Evolutionary conservation across 257 asterid genomes (phyloP).

Genomic region (Rauvolfia tetraphylla): DNA sequence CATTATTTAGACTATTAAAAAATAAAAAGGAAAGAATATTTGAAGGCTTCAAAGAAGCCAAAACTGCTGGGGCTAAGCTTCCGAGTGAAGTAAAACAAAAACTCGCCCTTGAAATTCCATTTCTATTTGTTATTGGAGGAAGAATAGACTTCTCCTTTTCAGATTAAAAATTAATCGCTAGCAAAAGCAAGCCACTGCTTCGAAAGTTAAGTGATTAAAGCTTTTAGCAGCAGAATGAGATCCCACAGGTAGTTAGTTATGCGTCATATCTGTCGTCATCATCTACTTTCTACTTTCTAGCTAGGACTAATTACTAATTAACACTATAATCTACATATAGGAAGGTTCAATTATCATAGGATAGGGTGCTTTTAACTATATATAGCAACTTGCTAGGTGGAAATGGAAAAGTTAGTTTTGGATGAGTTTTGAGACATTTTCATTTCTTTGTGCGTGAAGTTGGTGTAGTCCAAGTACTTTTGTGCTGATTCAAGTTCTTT

Average conservation of each 20-base stretch:
- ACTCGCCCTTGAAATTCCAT: background rate
- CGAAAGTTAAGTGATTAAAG: constrained; percentile 5
- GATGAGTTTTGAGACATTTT: background rate
- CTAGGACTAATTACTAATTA: background rate
- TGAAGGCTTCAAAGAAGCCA: background rate
- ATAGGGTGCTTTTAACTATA: background rate
- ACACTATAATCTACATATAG: background rate
- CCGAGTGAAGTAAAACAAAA: background rate
- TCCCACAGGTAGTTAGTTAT: background rate
- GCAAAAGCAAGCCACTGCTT: background rate
- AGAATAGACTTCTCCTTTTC: background rate
- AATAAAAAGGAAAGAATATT: too few relatives aligned
- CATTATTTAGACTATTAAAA: too few relatives aligned
- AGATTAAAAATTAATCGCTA: background rate
- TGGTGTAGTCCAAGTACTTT: background rate
- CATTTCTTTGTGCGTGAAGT: background rate
- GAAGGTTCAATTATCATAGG: background rate
- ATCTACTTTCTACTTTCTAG: constrained; percentile 10
- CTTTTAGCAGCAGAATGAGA: background rate
- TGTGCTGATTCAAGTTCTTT: background rate
- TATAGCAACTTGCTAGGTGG: constrained; percentile 9
- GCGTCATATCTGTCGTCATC: constrained; percentile 18
- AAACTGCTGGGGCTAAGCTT: background rate
- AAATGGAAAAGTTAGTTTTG: background rate
- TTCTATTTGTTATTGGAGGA: background rate